A percentile compares a stretch with the other conserved stretches of the same genome.
Evolutionary conservation across 2,329 filamentous ascomycete species (phyloP).

Genomic region (Tolypocladium ophioglossoides): DNA sequence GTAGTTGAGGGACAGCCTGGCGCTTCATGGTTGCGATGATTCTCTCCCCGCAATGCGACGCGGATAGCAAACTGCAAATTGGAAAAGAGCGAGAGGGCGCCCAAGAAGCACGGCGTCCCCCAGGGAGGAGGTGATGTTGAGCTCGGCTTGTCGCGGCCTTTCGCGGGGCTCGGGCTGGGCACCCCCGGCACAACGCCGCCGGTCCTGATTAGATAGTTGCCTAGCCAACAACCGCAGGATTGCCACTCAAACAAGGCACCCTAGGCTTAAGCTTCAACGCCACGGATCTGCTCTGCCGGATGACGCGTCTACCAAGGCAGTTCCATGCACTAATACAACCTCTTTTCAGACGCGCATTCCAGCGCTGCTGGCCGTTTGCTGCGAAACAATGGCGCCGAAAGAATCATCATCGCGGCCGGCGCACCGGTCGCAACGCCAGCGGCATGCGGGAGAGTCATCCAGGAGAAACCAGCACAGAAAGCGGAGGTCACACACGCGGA

Average conservation of each 20-base stretch:
- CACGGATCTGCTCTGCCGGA: not conserved
- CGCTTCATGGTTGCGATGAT: conserved; percentile 19
- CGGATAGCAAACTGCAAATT: conserved; percentile 3
- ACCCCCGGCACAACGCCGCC: not conserved
- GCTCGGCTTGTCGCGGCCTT: conserved; percentile 28
- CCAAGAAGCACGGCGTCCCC: not conserved
- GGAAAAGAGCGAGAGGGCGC: not conserved
- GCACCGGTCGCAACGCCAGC: conserved; percentile 14
- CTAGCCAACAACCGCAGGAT: conserved; percentile 25
- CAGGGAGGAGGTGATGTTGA: conserved; percentile 11
- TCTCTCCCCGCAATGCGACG: not conserved
- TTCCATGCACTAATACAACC: not conserved
- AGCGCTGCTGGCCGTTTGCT: conserved; percentile 7
- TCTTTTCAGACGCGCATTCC: conserved; percentile 10
- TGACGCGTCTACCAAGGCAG: not conserved
- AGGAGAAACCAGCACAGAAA: conserved; percentile 25
- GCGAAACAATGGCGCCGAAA: conserved; percentile 22
- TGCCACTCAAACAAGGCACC: not conserved
- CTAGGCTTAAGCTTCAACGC: not conserved
- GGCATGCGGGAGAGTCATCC: conserved; percentile 16
- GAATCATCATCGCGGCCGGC: conserved; percentile 20
- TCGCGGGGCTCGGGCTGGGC: conserved; percentile 14
- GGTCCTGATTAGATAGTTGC: conserved; percentile 27
- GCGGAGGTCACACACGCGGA: conserved; percentile 20
- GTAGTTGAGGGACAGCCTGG: conserved; percentile 18